These are phyloP conservation scores for Lipomyces orientalis DNA, from an alignment of 805 yeast species.

Conservation along the genomic window DNA sequence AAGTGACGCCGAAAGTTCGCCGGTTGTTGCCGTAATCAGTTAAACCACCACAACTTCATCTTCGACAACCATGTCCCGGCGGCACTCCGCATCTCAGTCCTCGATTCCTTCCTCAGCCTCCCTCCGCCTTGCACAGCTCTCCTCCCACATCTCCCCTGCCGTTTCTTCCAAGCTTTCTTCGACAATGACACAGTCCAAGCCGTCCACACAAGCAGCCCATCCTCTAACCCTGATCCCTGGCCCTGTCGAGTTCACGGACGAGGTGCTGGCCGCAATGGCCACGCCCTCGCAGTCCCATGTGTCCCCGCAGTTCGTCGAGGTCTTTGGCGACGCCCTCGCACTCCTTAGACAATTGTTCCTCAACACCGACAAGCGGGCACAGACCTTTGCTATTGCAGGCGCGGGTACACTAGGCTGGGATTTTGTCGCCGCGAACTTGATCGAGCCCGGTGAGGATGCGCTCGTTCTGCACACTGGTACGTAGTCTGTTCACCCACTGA, in stretches of 20 bases:
- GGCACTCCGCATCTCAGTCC: background rate
- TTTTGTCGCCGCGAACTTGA: constrained; percentile 76
- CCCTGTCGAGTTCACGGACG: constrained; percentile 82
- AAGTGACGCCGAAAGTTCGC: background rate
- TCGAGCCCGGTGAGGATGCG: constrained; percentile 67
- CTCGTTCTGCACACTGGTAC: constrained; percentile 89
- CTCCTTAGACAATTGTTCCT: constrained; percentile 73
- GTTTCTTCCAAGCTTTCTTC: background rate
- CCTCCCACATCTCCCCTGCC: constrained; percentile 19
- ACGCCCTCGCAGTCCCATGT: constrained; percentile 90
- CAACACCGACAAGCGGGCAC: constrained; percentile 68
- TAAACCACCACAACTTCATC: background rate
- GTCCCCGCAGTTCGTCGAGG: constrained; percentile 76
- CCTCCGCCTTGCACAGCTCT: constrained; percentile 23
- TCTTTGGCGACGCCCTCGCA: constrained; percentile 71
- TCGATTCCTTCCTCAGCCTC: constrained; percentile 11
- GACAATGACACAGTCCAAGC: constrained; percentile 3
- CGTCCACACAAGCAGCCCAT: constrained; percentile 41
- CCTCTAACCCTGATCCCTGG: constrained; percentile 70
- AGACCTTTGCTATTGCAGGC: constrained; percentile 82
- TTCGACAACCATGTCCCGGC: constrained; percentile 5
- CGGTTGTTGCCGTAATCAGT: background rate
- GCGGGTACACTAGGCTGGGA: constrained; percentile 98
- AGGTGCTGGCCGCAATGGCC: constrained; percentile 77
- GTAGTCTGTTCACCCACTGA: constrained; percentile 20